Evolutionary conservation across 2,329 filamentous ascomycete genomes (phyloP), one percentile per base, ranked within the genome.

Genomic region (Chaetoscypha palmicola): DNA sequence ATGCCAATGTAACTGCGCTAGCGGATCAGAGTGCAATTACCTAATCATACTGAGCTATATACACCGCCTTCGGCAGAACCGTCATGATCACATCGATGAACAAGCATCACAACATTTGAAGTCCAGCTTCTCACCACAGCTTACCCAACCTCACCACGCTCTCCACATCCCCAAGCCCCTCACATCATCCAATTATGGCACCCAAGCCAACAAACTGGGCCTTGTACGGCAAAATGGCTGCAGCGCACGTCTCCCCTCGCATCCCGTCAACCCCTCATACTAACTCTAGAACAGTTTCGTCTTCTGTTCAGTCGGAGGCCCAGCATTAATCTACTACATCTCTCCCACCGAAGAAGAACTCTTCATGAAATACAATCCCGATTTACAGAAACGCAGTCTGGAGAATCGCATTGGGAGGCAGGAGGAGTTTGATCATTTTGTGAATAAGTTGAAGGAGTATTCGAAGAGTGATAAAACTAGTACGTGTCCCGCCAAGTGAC

Each of bases 381-480:
- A 97, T 24, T 76, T 98, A n/a, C 86, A 92, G 62, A 86, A 86
- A 64, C 79, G 85, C 60, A 89, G 86, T 50, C 69, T 94, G n/a
- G 89, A 90, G 64, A 77, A 81, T 46, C 77, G 88, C 14, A 73
- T 83, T 46, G 79, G 84, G 62, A 77, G 77, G 48, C 79, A 92
- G 60, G 76, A 90, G 65, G 89, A 96, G 47, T 95, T 95, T 57
- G 86, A 96, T 61, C 77, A 89, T 44, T 97, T 95, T 60, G 85
- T 96, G 21, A 75, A 62, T 38, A 80, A 82, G 57, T 66, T 98
- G 62, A 96, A 94, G 72, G 79, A 91, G 57, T 87, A 90, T 64
- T 86, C 87, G 20, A 94, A 90, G 69, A 92, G 84, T 11, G 83
- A 94, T 61, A 95, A 91, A 68, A 86, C 86, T 33, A 94, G 89